A percentile compares a stretch with the other conserved stretches of the same genome.
phyloP scores from a whole-genome alignment of 2,329 filamentous ascomycete species.

The Aspergillus pseudotamarii region DNA sequence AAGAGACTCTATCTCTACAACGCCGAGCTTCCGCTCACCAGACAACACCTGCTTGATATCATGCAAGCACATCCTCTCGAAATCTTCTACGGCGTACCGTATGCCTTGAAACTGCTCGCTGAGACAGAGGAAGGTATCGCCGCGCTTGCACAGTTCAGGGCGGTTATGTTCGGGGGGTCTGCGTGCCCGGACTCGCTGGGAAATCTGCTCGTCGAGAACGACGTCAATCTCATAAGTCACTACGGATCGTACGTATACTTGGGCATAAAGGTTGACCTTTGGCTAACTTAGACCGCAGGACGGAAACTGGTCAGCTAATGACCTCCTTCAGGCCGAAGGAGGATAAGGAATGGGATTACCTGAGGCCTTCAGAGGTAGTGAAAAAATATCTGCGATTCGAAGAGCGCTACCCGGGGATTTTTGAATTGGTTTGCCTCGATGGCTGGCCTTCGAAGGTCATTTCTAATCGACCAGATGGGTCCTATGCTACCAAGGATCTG shows the following conservation, averaged over 20 bases:
- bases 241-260: constrained; percentile 56
- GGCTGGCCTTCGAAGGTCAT: constrained; percentile 45
- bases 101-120: constrained; percentile 64
- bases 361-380: constrained; percentile 48
- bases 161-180: constrained; percentile 62
- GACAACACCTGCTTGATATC: constrained; percentile 49
- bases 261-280: background rate
- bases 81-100: constrained; percentile 65
- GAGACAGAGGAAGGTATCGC: constrained; percentile 60
- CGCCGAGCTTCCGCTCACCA: constrained; percentile 58
- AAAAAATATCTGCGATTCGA: constrained; percentile 48
- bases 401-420: constrained; percentile 38
- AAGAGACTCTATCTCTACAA: constrained; percentile 59
- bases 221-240: constrained; percentile 59
- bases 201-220: constrained; percentile 54
- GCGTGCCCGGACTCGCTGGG: constrained; percentile 63
- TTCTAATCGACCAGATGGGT: constrained; percentile 50
- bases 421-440: constrained; percentile 39
- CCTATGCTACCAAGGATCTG: constrained; percentile 55
- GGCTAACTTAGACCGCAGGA: constrained; percentile 39
- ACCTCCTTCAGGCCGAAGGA: constrained; percentile 57
- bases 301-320: constrained; percentile 65
- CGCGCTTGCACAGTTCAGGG: constrained; percentile 49
- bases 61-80: constrained; percentile 51
- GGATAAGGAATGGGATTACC: constrained; percentile 65